A percentile compares a stretch with the other conserved stretches of the same genome.
These are phyloP conservation scores for Carex kokanica DNA, from an alignment of 176 grass and related monocot species.

Conservation along the genomic window DNA sequence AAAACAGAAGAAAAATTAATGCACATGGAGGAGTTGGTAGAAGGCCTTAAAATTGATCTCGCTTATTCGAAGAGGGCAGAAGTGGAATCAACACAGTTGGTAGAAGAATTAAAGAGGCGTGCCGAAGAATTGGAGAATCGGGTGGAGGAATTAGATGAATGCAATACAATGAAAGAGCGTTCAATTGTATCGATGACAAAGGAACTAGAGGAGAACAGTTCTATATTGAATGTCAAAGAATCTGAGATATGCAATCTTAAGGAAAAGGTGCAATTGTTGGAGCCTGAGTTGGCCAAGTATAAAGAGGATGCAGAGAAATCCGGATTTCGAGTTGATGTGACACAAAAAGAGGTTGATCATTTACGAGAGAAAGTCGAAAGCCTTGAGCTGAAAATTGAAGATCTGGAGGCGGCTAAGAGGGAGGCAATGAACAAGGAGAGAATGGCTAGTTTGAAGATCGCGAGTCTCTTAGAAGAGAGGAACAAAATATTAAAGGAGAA, in stretches of 20 bases:
- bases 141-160: slow-evolving; percentile 23
- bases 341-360: slow-evolving; percentile 1
- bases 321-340: slow-evolving; percentile 28
- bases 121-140: slow-evolving; percentile 33
- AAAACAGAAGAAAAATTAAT: slow-evolving; percentile 39
- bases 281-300: slow-evolving; percentile 36
- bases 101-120: slow-evolving; percentile 47
- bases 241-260: slow-evolving; percentile 37
- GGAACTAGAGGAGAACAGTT: slow-evolving; percentile 41
- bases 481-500: slow-evolving; percentile 42
- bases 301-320: slow-evolving; percentile 38
- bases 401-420: slow-evolving; percentile 28
- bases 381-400: slow-evolving; percentile 36
- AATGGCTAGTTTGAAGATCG: slow-evolving; percentile 25
- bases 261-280: slow-evolving; percentile 30
- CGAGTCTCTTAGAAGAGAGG: slow-evolving; percentile 38
- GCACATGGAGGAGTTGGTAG: slow-evolving; percentile 23
- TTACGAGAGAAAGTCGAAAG: slow-evolving; percentile 32
- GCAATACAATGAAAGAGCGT: slow-evolving; percentile 37
- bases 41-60: slow-evolving; percentile 56
- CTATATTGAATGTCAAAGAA: slow-evolving; percentile 36
- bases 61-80: slow-evolving; percentile 52
- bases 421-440: slow-evolving; percentile 32
- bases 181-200: slow-evolving; percentile 32
- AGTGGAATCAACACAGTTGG: slow-evolving; percentile 40